Evolutionary conservation across 371 early-diverging fungal species (phyloP), one percentile per base, ranked within the genome.

Genomic region (Dichotomocladium elegans): DNA sequence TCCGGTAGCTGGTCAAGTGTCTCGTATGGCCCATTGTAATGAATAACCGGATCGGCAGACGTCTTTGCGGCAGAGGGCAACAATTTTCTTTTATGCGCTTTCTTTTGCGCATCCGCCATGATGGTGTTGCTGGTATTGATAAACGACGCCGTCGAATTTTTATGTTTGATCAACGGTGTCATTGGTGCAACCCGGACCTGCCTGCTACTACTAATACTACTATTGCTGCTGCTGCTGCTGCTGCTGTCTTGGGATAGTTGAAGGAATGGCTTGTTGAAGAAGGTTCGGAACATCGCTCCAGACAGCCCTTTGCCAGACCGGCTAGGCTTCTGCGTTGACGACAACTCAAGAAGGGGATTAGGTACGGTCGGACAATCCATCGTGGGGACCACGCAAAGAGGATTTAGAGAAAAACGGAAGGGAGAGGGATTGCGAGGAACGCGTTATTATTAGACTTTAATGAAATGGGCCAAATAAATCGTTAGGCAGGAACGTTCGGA

Each of bases 21-120:
- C 21, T 72, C 68, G 12, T 31, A 56, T 0, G 66, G 63, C 0
- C 76, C 76, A 49, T 75, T 72, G 40, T 75, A 72, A 37, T 75
- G 66, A 1, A 75, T 51, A 4, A 68, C 50, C 1, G 76, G 72
- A 15, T 65, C 70, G 8, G 45, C 51, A 40, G 46, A 37, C 37
- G 48, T 37, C n/a, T n/a, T n/a, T n/a, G n/a, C n/a, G n/a, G n/a
- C n/a, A n/a, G n/a, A n/a, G n/a, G n/a, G n/a, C n/a, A n/a, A n/a
- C n/a, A n/a, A n/a, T n/a, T n/a, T n/a, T n/a, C n/a, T n/a, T 21
- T n/a, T 19, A 37, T 40, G 41, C 12, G 7, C 12, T 22, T 41
- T 22, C 41, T 41, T 41, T 7, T 4, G 10, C 8, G 2, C n/a
- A n/a, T n/a, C n/a, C n/a, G n/a, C n/a, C n/a, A n/a, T n/a, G n/a